phyloP scores from a whole-genome alignment of 768 basidiomycete genomes.

The Leccinum aurantiacum region DNA sequence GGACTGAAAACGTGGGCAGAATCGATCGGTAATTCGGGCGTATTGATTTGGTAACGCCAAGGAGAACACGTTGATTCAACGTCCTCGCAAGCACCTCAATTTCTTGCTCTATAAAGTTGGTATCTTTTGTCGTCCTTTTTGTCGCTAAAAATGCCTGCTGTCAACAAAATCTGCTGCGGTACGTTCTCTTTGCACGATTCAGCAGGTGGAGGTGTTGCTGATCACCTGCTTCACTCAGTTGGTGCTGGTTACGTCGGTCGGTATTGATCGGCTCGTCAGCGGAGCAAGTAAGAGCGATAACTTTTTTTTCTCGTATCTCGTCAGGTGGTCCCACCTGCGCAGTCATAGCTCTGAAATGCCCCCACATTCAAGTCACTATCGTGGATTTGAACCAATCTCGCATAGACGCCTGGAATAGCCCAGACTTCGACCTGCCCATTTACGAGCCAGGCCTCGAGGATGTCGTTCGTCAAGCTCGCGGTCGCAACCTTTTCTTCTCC shows the following conservation, averaged over 20 bases:
- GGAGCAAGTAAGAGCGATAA: slow-evolving; percentile 9
- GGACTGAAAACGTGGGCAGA: background rate
- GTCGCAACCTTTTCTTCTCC: slow-evolving; percentile 95
- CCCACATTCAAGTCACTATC: slow-evolving; percentile 92
- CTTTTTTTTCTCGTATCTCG: slow-evolving; percentile 13
- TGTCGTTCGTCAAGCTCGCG: slow-evolving; percentile 84
- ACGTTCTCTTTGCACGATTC: slow-evolving; percentile 34
- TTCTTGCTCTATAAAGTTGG: background rate
- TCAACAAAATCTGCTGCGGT: slow-evolving; percentile 90
- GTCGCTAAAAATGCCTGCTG: slow-evolving; percentile 40
- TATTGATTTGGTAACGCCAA: slow-evolving; percentile 5
- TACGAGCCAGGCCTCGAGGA: slow-evolving; percentile 96
- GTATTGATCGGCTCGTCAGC: slow-evolving; percentile 21
- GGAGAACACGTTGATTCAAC: background rate
- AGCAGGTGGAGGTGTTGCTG: background rate
- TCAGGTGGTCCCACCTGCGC: slow-evolving; percentile 93
- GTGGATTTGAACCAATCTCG: slow-evolving; percentile 95
- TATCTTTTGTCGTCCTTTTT: background rate
- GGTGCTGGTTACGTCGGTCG: slow-evolving; percentile 93
- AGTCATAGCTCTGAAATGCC: slow-evolving; percentile 91
- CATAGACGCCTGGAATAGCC: slow-evolving; percentile 95
- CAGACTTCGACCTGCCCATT: slow-evolving; percentile 84
- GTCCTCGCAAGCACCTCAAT: background rate
- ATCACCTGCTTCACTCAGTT: slow-evolving; percentile 43
- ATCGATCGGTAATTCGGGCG: background rate